Percentiles rank a stretch among this genome's conserved stretches.
phyloP scores from a whole-genome alignment of 2,329 filamentous ascomycete species.

The Trichoderma endophyticum region DNA sequence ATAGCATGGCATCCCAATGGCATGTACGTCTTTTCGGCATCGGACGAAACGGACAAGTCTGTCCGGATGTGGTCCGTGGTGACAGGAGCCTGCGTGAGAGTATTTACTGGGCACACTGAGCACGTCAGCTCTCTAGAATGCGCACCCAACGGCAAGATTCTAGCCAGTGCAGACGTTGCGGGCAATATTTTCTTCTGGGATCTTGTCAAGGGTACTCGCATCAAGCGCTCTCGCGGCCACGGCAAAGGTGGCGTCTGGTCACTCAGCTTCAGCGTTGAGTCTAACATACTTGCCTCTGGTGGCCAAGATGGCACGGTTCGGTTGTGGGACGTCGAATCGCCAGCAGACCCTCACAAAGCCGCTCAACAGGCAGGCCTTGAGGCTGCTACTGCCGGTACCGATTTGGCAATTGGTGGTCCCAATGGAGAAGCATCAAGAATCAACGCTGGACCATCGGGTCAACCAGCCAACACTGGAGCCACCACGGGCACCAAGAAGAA shows the following conservation, averaged over 20 bases:
- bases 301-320: slow-evolving; percentile 91
- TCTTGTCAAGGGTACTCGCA: slow-evolving; percentile 75
- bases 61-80: slow-evolving; percentile 97
- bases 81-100: slow-evolving; percentile 80
- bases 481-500: slow-evolving; percentile 62
- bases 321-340: slow-evolving; percentile 83
- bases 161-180: slow-evolving; percentile 86
- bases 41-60: slow-evolving; percentile 79
- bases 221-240: slow-evolving; percentile 93
- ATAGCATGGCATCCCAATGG: slow-evolving; percentile 95
- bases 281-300: slow-evolving; percentile 82
- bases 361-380: slow-evolving; percentile 44
- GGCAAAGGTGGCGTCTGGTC: slow-evolving; percentile 92
- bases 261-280: slow-evolving; percentile 89
- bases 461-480: slow-evolving; percentile 28
- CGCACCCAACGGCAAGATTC: slow-evolving; percentile 79
- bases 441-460: slow-evolving; percentile 27
- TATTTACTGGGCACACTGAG: slow-evolving; percentile 89
- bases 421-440: slow-evolving; percentile 31
- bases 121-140: slow-evolving; percentile 83
- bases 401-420: slow-evolving; percentile 33
- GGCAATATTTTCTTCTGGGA: slow-evolving; percentile 96
- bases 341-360: slow-evolving; percentile 62
- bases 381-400: slow-evolving; percentile 40
- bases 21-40: slow-evolving; percentile 88